phyloP scores from a whole-genome alignment of 352 stramenopile species.

The Globisporangium polare region DNA sequence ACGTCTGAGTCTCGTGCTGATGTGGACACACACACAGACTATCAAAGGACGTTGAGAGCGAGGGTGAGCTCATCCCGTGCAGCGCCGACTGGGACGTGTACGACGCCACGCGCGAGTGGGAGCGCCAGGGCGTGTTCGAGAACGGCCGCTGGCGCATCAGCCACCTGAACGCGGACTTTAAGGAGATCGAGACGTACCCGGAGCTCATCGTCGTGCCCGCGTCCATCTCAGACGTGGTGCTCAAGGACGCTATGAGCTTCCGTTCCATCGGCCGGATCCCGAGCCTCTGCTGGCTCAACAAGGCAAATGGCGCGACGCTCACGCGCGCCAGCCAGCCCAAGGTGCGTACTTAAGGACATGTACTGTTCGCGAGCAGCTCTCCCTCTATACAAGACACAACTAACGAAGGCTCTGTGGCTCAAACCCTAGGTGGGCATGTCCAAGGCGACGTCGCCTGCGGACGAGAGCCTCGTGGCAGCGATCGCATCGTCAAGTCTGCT shows the following conservation, averaged over 20 bases:
- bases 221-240: slow-evolving; percentile 83
- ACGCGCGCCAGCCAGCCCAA: slow-evolving; percentile 82
- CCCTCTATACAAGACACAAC: neutral
- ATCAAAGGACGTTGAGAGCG: slow-evolving; percentile 36
- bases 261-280: slow-evolving; percentile 73
- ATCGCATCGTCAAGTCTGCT: slow-evolving; percentile 65
- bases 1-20: too few species aligned
- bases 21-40: slow-evolving; percentile 19
- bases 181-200: slow-evolving; percentile 91
- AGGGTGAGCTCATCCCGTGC: slow-evolving; percentile 50
- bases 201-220: slow-evolving; percentile 91
- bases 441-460: slow-evolving; percentile 64
- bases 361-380: too few species aligned
- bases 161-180: slow-evolving; percentile 65
- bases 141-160: slow-evolving; percentile 64
- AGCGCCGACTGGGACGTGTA: slow-evolving; percentile 71
- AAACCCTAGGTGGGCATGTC: slow-evolving; percentile 53
- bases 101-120: slow-evolving; percentile 56
- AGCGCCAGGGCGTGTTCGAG: slow-evolving; percentile 68
- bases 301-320: slow-evolving; percentile 56
- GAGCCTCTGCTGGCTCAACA: slow-evolving; percentile 70
- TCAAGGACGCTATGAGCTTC: slow-evolving; percentile 72
- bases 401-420: neutral
- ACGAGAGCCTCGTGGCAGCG: slow-evolving; percentile 64
- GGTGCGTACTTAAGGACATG: slow-evolving; percentile 12